These are phyloP conservation scores for Trametes cinnabarina DNA, from an alignment of 768 basidiomycete genomes.

Conservation along the genomic window DNA sequence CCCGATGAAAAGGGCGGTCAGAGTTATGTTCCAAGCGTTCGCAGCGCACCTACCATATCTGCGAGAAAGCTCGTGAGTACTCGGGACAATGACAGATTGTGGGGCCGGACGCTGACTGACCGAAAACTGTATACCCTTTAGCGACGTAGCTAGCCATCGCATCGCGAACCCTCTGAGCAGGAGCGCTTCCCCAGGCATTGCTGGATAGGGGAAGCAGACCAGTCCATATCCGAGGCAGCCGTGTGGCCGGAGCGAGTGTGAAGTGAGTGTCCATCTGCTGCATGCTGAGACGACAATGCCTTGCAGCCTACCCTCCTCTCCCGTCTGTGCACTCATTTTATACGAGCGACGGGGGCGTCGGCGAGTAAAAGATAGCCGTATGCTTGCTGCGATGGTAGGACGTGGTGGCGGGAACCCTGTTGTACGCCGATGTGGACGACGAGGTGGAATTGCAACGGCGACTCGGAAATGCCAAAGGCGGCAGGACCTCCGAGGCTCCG, in stretches of 20 bases:
- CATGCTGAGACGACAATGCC: conserved; percentile 56
- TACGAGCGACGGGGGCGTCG: conserved; percentile 1
- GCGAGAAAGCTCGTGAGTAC: neutral
- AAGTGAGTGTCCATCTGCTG: conserved; percentile 2
- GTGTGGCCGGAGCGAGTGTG: conserved; percentile 35
- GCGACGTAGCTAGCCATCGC: conserved; percentile 63
- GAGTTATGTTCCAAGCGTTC: neutral
- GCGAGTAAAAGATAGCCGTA: conserved; percentile 12
- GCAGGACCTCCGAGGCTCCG: neutral
- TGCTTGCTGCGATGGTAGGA: neutral
- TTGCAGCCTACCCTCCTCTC: neutral
- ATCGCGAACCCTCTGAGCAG: conserved; percentile 57
- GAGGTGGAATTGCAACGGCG: neutral
- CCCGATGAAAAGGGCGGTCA: neutral
- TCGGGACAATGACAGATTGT: conserved; percentile 3
- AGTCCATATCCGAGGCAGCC: conserved; percentile 65
- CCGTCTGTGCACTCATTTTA: conserved; percentile 2
- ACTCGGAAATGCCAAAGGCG: neutral
- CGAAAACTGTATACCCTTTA: conserved; percentile 59
- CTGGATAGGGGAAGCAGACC: conserved; percentile 84
- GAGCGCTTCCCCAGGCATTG: conserved; percentile 76
- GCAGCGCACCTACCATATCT: conserved; percentile 53
- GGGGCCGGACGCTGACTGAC: conserved; percentile 30
- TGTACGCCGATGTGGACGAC: conserved; percentile 15
- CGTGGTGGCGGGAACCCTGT: conserved; percentile 5